Percentiles rank a stretch among this genome's conserved stretches.
These are phyloP conservation scores for Flaveria robusta DNA, from an alignment of 129 eudicot genomes.

Conservation along the genomic window DNA sequence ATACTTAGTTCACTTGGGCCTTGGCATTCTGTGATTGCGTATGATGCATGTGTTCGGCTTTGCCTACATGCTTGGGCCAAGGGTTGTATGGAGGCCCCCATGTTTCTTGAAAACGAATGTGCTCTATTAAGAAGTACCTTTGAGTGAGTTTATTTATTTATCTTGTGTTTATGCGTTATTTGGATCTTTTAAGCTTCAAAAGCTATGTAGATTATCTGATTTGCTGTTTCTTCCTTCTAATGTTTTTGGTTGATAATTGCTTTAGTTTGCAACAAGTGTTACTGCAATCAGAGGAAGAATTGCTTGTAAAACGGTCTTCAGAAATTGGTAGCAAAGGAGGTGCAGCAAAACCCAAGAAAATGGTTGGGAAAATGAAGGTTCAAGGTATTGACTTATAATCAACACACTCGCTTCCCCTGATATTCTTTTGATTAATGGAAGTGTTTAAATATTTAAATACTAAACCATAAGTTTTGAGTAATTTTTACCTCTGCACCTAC, in stretches of 20 bases:
- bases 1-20: slow-evolving; percentile 67
- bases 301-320: slow-evolving; percentile 58
- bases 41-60: slow-evolving; percentile 89
- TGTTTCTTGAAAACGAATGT: slow-evolving; percentile 79
- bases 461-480: not conserved
- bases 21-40: slow-evolving; percentile 84
- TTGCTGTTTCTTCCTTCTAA: not conserved
- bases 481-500: not conserved
- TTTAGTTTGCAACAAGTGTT: slow-evolving; percentile 74
- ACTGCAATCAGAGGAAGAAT: slow-evolving; percentile 78
- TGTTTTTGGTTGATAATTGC: slow-evolving; percentile 16
- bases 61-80: slow-evolving; percentile 96
- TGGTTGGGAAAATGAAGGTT: slow-evolving; percentile 89
- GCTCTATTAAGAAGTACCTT: slow-evolving; percentile 63
- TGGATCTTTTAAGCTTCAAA: slow-evolving; percentile 7
- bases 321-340: slow-evolving; percentile 57
- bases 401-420: not conserved
- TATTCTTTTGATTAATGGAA: too few relatives aligned
- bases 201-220: slow-evolving; percentile 11
- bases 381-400: slow-evolving; percentile 56
- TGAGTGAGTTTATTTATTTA: slow-evolving; percentile 46
- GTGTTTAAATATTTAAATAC: not conserved
- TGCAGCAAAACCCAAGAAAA: slow-evolving; percentile 70
- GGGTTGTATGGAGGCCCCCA: slow-evolving; percentile 81
- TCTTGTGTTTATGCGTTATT: not conserved